phyloP scores from a whole-genome alignment of 208 protist species.

The Naegleria lovaniensis region DNA sequence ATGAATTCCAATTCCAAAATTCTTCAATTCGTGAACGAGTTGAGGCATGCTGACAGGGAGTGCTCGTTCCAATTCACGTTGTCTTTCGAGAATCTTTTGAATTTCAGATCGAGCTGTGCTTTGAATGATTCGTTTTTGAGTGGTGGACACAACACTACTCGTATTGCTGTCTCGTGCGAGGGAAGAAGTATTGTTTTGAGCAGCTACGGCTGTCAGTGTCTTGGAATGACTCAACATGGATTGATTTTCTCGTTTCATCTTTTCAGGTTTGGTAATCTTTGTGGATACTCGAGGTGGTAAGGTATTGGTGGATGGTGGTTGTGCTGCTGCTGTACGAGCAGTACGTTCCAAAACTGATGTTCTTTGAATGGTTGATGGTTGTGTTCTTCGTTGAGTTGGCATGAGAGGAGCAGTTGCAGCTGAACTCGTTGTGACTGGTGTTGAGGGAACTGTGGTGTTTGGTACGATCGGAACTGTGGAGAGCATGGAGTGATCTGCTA shows the following conservation, averaged over 20 bases:
- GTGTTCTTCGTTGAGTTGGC: no score
- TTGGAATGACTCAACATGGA: neutral
- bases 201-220: neutral
- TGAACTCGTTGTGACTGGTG: no score
- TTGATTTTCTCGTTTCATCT: neutral
- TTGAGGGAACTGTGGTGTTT: no score
- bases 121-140: neutral
- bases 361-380: no score
- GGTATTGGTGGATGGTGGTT: no score
- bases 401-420: no score
- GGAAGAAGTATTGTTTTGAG: neutral
- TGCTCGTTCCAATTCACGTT: neutral
- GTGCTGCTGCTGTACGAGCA: no score
- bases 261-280: neutral
- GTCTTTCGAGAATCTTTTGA: slow-evolving; percentile 2
- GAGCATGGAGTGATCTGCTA: neutral
- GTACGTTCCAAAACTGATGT: no score
- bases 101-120: neutral
- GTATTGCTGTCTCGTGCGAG: neutral
- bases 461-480: no score
- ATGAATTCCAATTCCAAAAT: neutral
- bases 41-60: neutral
- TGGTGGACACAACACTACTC: neutral
- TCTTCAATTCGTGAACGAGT: neutral
- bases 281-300: no score